These are phyloP conservation scores for Tricholoma furcatifolium DNA, from an alignment of 768 basidiomycete species.

Conservation along the genomic window DNA sequence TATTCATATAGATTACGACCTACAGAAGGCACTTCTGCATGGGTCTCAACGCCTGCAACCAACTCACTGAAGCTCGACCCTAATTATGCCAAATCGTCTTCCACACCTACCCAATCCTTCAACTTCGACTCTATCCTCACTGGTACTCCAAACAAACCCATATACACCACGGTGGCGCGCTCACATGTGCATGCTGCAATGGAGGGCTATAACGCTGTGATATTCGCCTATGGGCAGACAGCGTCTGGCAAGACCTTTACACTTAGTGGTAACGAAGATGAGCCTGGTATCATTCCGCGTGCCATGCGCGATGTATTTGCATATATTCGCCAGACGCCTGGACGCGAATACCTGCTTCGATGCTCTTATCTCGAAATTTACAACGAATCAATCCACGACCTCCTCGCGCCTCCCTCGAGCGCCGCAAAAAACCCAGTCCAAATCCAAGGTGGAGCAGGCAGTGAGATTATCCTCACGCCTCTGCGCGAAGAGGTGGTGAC, in stretches of 20 bases:
- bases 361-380: conserved; percentile 98
- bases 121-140: conserved; percentile 77
- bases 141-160: conserved; percentile 74
- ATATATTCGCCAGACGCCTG: conserved; percentile 72
- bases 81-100: conserved; percentile 46
- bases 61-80: conserved; percentile 64
- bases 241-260: conserved; percentile 60
- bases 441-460: conserved; percentile 62
- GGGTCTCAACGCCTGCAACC: conserved; percentile 44
- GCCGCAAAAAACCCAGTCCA: conserved; percentile 62
- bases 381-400: conserved; percentile 86
- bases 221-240: conserved; percentile 95
- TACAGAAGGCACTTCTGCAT: conserved; percentile 48
- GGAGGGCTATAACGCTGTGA: conserved; percentile 95
- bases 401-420: conserved; percentile 70
- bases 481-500: conserved; percentile 94
- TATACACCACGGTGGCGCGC: conserved; percentile 74
- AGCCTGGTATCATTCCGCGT: conserved; percentile 94
- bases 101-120: conserved; percentile 39
- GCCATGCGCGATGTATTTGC: conserved; percentile 91
- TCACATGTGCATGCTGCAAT: conserved; percentile 89
- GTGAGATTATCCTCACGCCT: conserved; percentile 67
- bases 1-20: conserved; percentile 57
- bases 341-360: conserved; percentile 89
- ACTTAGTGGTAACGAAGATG: conserved; percentile 71